Percentiles rank a stretch among this genome's conserved stretches.
These are phyloP conservation scores for Eucalyptus curtisii DNA, from an alignment of 345 rosid species.

Conservation along the genomic window DNA sequence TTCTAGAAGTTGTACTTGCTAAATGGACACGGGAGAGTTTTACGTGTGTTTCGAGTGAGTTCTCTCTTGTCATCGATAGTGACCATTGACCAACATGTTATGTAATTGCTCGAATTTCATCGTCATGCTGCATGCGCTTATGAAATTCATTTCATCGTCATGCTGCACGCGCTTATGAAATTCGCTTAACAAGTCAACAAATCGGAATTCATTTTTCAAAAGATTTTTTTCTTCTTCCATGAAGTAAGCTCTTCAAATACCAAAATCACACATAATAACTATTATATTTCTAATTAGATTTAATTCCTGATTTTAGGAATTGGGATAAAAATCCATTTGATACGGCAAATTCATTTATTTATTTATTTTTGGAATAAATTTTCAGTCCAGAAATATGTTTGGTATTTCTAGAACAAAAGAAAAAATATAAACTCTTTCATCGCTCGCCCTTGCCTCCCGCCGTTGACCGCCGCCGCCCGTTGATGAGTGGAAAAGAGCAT, in stretches of 20 bases:
- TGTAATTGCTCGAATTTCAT: neutral
- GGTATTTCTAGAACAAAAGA: no score
- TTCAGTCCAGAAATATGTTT: no score
- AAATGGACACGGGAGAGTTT: neutral
- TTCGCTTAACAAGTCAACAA: neutral
- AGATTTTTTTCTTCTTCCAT: neutral
- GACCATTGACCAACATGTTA: neutral
- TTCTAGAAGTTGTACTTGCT: neutral
- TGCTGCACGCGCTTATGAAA: neutral
- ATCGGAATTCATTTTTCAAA: neutral
- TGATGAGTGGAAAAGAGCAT: no score
- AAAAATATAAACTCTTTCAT: no score
- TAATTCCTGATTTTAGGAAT: no score
- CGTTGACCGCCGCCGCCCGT: accelerated
- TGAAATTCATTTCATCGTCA: neutral
- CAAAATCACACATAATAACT: accelerated
- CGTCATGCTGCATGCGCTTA: neutral
- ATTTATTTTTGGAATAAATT: no score
- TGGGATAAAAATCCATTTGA: no score
- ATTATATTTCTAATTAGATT: no score
- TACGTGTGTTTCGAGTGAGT: neutral
- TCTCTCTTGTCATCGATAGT: neutral
- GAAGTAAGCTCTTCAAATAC: neutral
- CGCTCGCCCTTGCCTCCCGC: no score
- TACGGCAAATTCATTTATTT: no score